Conservation (phyloP, 2,329 filamentous ascomycete species). For the Neopestalotiopsis rosae region DNA sequence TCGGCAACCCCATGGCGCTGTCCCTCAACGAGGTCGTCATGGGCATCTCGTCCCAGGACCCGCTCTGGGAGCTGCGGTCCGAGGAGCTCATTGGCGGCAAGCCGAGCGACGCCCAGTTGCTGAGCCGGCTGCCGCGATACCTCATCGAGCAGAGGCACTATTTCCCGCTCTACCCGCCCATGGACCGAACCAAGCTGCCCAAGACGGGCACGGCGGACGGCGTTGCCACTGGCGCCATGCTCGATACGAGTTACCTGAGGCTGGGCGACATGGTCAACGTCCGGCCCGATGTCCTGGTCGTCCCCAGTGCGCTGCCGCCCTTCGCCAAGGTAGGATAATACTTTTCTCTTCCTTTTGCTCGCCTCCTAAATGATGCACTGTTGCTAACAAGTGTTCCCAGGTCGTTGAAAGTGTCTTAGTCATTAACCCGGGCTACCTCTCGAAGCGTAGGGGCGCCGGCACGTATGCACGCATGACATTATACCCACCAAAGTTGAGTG, state of each 20-base stretch:
- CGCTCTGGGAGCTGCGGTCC: slow-evolving; percentile 79
- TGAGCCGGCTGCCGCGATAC: slow-evolving; percentile 76
- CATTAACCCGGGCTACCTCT: slow-evolving; percentile 88
- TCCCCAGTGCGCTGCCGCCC: slow-evolving; percentile 81
- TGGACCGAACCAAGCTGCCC: slow-evolving; percentile 69
- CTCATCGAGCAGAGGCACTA: slow-evolving; percentile 91
- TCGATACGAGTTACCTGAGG: slow-evolving; percentile 86
- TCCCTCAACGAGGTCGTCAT: slow-evolving; percentile 87
- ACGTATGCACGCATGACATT: slow-evolving; percentile 85
- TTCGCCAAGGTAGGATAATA: slow-evolving; percentile 77
- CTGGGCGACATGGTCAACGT: slow-evolving; percentile 90
- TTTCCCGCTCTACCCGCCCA: slow-evolving; percentile 85
- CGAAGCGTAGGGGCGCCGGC: slow-evolving; percentile 82
- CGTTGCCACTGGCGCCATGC: slow-evolving; percentile 72
- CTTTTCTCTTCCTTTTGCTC: background rate
- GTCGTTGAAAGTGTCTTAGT: slow-evolving; percentile 89
- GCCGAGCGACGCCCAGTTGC: slow-evolving; percentile 61
- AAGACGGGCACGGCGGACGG: slow-evolving; percentile 66
- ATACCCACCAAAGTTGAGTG: slow-evolving; percentile 65
- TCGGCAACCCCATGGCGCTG: slow-evolving; percentile 90
- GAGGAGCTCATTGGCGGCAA: slow-evolving; percentile 71
- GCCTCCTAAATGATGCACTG: slow-evolving; percentile 9
- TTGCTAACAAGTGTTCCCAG: slow-evolving; percentile 47
- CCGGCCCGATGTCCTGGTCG: slow-evolving; percentile 81
- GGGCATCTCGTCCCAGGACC: slow-evolving; percentile 82